Evolutionary conservation across 345 rosid species (phyloP).

Genomic region (Populus alba): DNA sequence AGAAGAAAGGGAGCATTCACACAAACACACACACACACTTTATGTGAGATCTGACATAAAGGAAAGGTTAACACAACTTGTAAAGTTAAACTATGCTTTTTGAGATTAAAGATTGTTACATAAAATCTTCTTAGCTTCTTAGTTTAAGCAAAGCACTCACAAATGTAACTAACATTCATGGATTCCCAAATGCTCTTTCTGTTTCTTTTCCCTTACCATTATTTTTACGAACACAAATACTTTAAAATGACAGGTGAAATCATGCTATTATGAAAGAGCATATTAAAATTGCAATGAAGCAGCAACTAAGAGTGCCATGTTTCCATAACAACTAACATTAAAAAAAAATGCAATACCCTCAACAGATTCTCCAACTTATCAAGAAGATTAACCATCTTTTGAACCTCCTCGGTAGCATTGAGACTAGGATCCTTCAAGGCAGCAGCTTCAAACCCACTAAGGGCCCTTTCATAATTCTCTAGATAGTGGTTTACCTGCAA

Average conservation of each 20-base stretch:
- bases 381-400: slow-evolving; percentile 55
- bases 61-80: neutral
- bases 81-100: neutral
- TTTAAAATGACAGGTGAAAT: neutral
- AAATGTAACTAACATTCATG: too few species aligned
- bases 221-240: neutral
- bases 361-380: slow-evolving; percentile 51
- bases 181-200: too few species aligned
- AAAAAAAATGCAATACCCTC: slow-evolving; percentile 38
- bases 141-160: too few species aligned
- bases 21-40: neutral
- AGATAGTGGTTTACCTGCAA: slow-evolving; percentile 66
- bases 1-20: neutral
- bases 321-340: neutral
- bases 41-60: neutral
- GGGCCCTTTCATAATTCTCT: slow-evolving; percentile 76
- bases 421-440: slow-evolving; percentile 65
- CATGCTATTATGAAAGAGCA: neutral
- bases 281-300: neutral
- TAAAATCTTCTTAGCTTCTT: too few species aligned
- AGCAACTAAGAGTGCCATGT: neutral
- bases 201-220: too few species aligned
- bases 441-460: slow-evolving; percentile 71
- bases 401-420: slow-evolving; percentile 58
- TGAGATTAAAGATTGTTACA: too few species aligned